Evolutionary conservation across 108 stramenopile species (phyloP).

Genomic region (Pseudonitzschia pungens): DNA sequence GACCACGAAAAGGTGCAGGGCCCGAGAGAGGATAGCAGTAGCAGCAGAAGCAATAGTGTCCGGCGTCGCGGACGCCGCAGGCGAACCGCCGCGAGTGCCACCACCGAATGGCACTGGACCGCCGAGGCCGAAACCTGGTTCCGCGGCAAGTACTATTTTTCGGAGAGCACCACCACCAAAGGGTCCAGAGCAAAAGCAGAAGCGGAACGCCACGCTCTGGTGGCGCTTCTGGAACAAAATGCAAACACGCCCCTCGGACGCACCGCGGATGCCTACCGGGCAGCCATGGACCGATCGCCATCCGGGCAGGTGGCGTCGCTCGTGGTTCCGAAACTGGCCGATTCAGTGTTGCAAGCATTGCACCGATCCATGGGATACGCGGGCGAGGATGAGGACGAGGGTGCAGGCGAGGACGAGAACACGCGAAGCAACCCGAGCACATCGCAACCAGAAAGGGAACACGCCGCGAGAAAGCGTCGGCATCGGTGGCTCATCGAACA

Average conservation of each 20-base stretch:
- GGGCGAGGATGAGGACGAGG: too few species aligned
- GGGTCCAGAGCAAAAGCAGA: background rate
- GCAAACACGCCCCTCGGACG: background rate
- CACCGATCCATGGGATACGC: background rate
- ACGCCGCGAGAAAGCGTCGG: background rate
- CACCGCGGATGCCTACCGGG: background rate
- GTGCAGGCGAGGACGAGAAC: too few species aligned
- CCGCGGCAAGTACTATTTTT: slow-evolving; percentile 2
- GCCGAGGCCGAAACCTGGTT: slow-evolving; percentile 6
- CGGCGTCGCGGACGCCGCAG: background rate
- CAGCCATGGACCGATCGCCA: background rate
- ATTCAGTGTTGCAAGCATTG: background rate
- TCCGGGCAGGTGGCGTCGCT: background rate
- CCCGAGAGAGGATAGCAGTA: background rate
- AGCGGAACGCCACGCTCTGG: background rate
- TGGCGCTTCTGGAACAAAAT: background rate
- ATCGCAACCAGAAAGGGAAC: background rate
- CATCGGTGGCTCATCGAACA: background rate
- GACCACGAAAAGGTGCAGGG: background rate
- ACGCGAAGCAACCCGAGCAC: too few species aligned
- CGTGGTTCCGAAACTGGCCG: background rate
- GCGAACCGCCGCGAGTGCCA: background rate
- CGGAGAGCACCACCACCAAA: background rate
- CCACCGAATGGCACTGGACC: background rate
- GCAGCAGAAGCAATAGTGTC: background rate